Base-by-base conservation (phyloP, 257 asterid genomes). In the Euphrasia confusa region DNA sequence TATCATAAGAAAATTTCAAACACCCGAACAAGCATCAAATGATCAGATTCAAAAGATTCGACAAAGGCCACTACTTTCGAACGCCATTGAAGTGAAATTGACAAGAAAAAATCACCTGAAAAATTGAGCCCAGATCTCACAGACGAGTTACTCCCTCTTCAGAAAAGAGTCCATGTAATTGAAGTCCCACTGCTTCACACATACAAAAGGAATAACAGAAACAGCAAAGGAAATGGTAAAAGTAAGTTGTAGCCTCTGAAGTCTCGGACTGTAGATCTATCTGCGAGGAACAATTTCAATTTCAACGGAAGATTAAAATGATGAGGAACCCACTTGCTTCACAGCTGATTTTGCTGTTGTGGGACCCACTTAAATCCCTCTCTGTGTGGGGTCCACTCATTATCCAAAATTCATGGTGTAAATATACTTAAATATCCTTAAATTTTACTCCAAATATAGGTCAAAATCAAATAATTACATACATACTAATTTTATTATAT, bases 61-160 rank as follows among this genome's bases (percentile, higher is more conserved):
- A 37, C 2, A 37, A 37, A 13, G 7, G 18, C 24, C 47, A 54
- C 7, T 13, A 47, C 35, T 64, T 47, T 3, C 21, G 33, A 18
- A 70, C 58, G 1, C 13, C 15, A 54, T 52, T 8, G 0, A 67
- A 64, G 35, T 32, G 17, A 58, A 64, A 30, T 24, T 49, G 8
- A 18, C 44, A 48, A 57, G 39, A 63, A 71, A 32, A 3, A 35
- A 35, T 68, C 69, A 77, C 82, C 82, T 69, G 74, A 63, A 74
- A 30, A 68, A 58, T 48, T 52, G 21, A 68, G 49, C 74, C 48
- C 70, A 65, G 81, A 79, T 76, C 79, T 71, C 79, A 68, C 61
- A 44, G 52, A 32, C 47, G 60, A 12, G 30, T 58, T 44, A 64
- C 67, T 27, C 47, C 12, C 8, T 44, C 68, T 28, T 62, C 64